Evolutionary conservation across 164 flowering plant genomes (phyloP).

Genomic region (Liriodendron chinense): DNA sequence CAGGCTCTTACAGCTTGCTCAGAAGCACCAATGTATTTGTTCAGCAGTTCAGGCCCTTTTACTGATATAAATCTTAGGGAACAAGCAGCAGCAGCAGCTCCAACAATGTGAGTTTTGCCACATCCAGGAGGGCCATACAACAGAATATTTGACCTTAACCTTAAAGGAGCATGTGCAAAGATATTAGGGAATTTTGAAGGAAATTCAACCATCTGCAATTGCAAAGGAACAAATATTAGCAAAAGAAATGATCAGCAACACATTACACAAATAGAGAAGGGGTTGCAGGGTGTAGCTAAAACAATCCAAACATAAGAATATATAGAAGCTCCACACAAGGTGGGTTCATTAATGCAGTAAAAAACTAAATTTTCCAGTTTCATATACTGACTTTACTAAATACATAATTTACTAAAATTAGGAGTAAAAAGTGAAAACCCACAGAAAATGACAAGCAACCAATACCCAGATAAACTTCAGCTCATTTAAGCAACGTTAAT

Average conservation of each 20-base stretch:
- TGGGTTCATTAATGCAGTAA: not conserved
- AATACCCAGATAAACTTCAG: too few relatives aligned
- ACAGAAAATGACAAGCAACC: not conserved
- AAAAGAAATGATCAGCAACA: not conserved
- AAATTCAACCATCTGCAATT: conserved; percentile 79
- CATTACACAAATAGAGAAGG: not conserved
- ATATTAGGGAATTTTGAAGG: conserved; percentile 84
- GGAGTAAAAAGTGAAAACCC: not conserved
- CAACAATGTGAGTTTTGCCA: conserved; percentile 98
- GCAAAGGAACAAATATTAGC: not conserved
- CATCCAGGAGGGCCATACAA: conserved; percentile 99
- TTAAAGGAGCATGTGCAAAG: conserved; percentile 74
- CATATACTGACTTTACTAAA: not conserved
- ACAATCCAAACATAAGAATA: not conserved
- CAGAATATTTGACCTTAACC: conserved; percentile 87
- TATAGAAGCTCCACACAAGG: not conserved
- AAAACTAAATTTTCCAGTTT: not conserved
- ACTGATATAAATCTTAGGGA: conserved; percentile 89
- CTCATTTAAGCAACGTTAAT: too few relatives aligned
- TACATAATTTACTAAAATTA: not conserved
- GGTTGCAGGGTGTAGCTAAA: not conserved
- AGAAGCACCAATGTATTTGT: conserved; percentile 98
- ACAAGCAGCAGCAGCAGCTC: conserved; percentile 97
- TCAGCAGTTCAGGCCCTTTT: conserved; percentile 95
- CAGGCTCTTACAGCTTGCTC: conserved; percentile 88